Conservation (phyloP, 2,329 filamentous ascomycete species). For the Colletotrichum lindemuthianum region DNA sequence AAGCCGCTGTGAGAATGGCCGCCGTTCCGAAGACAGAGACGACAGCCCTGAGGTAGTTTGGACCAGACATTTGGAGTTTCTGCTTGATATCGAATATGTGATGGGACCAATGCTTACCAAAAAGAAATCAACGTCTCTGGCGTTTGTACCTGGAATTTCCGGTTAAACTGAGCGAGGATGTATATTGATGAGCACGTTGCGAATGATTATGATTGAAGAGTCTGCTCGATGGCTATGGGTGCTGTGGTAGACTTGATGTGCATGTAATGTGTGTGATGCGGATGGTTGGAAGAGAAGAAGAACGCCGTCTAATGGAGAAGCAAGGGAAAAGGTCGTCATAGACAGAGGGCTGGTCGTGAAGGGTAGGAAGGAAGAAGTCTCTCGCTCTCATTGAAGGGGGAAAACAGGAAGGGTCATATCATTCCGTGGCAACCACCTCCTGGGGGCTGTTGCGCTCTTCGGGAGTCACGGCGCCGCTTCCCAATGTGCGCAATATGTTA, state of each 20-base stretch:
- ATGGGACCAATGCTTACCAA: background rate
- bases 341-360: slow-evolving; percentile 13
- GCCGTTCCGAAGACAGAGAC: too few relatives aligned
- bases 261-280: too few relatives aligned
- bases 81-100: too few relatives aligned
- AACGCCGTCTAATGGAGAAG: too few relatives aligned
- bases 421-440: slow-evolving; percentile 29
- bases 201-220: slow-evolving; percentile 20
- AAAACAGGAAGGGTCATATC: background rate
- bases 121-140: background rate
- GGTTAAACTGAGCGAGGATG: too few relatives aligned
- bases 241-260: background rate
- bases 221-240: slow-evolving; percentile 11
- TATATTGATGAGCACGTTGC: too few relatives aligned
- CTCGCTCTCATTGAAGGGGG: slow-evolving; percentile 21
- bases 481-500: slow-evolving; percentile 64
- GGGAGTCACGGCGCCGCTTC: slow-evolving; percentile 39
- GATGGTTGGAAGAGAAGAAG: background rate
- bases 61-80: too few relatives aligned
- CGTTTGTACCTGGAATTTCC: background rate
- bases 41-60: too few relatives aligned
- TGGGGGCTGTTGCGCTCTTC: slow-evolving; percentile 30
- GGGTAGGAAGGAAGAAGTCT: slow-evolving; percentile 22
- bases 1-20: too few relatives aligned
- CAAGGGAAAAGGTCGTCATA: slow-evolving; percentile 2